Conservation (phyloP, 148 eudicot genomes). For the Fallopia convolvulus region DNA sequence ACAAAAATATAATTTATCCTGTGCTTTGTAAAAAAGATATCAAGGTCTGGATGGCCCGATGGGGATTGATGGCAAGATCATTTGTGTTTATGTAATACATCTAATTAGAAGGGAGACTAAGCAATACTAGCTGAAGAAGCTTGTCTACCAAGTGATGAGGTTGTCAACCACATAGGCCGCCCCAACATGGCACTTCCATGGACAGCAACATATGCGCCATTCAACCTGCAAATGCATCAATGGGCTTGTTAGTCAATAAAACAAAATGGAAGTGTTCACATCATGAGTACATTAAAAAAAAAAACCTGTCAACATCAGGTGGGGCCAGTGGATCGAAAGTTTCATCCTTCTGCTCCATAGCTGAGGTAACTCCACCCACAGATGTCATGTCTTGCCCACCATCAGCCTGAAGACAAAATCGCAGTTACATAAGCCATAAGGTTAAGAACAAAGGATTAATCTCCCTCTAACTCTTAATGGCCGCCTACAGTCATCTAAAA, state of each 20-base stretch:
- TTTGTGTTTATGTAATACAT: neutral
- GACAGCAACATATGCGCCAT: constrained; percentile 72
- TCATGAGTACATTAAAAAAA: neutral
- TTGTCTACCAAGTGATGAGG: constrained; percentile 56
- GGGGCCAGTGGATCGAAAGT: constrained; percentile 79
- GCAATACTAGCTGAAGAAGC: constrained; percentile 17
- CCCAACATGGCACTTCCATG: constrained; percentile 88
- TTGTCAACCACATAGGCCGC: constrained; percentile 74
- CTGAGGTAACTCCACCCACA: constrained; percentile 32
- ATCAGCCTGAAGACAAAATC: constrained; percentile 37
- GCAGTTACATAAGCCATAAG: neutral
- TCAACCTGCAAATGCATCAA: constrained; percentile 37
- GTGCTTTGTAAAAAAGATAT: neutral
- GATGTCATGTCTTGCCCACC: constrained; percentile 62
- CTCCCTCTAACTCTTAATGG: neutral
- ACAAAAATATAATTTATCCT: neutral
- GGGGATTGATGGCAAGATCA: neutral
- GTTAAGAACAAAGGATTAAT: neutral
- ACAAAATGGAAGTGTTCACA: neutral
- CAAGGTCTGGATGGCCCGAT: neutral
- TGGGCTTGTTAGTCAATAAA: neutral
- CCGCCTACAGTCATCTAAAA: neutral
- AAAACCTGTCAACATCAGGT: constrained; percentile 88
- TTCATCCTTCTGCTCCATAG: constrained; percentile 73
- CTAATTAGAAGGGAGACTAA: neutral